Conservation (phyloP, 2,329 filamentous ascomycete genomes). For the Pseudogymnoascus sp. region DNA sequence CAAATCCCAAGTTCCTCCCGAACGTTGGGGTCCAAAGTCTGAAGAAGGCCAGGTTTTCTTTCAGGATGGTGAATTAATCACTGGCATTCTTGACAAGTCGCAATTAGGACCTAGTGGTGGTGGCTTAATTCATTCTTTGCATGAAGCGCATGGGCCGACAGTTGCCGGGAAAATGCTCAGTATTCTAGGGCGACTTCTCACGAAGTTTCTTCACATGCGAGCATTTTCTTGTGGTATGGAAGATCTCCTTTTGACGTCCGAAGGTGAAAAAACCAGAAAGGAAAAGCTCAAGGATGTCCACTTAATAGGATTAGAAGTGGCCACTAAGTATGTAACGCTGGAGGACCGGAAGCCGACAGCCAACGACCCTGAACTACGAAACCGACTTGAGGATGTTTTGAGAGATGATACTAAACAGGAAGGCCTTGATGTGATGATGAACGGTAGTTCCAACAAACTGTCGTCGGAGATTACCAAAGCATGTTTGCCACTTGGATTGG, state of each 20-base stretch:
- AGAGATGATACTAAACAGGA: constrained; percentile 87
- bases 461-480: constrained; percentile 71
- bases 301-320: constrained; percentile 67
- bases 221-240: constrained; percentile 98
- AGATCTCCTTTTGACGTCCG: constrained; percentile 75
- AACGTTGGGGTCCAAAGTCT: constrained; percentile 66
- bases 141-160: constrained; percentile 86
- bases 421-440: constrained; percentile 82
- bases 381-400: constrained; percentile 79
- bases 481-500: constrained; percentile 74
- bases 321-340: constrained; percentile 81
- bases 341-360: constrained; percentile 54
- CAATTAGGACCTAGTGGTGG: constrained; percentile 84
- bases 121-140: constrained; percentile 83
- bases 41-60: constrained; percentile 81
- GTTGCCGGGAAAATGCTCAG: constrained; percentile 82
- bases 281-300: constrained; percentile 61
- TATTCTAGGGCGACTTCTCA: constrained; percentile 81
- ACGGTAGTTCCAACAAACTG: constrained; percentile 58
- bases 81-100: constrained; percentile 89
- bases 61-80: constrained; percentile 78
- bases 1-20: constrained; percentile 69
- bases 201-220: constrained; percentile 83
- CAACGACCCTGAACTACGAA: constrained; percentile 63
- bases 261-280: constrained; percentile 66